Conservation (phyloP, 257 asterid species). For the Nicotiana noctiflora region DNA sequence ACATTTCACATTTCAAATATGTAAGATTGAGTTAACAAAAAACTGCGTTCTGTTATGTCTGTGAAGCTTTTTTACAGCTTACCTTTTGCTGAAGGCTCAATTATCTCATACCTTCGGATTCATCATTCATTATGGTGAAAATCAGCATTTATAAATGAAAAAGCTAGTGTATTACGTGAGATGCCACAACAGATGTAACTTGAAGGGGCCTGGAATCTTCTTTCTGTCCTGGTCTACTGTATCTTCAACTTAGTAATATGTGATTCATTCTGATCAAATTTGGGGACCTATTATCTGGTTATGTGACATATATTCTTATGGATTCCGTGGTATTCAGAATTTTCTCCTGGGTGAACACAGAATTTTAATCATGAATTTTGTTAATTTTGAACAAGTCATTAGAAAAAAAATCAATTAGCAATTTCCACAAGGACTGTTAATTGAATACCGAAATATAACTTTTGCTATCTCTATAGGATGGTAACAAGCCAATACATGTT, state of each 20-base stretch:
- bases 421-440: background rate
- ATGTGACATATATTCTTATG: background rate
- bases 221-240: conserved; percentile 3
- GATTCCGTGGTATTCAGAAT: background rate
- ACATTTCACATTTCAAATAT: no score
- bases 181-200: background rate
- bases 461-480: conserved; percentile 51
- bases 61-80: background rate
- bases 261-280: background rate
- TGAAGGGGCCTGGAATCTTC: background rate
- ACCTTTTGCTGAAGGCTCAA: background rate
- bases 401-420: background rate
- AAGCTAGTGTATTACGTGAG: background rate
- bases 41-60: background rate
- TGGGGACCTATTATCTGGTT: background rate
- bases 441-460: background rate
- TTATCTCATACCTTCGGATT: background rate
- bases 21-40: no score
- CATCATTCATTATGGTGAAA: background rate
- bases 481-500: conserved; percentile 67
- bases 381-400: background rate
- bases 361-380: background rate
- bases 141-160: background rate
- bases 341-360: background rate
- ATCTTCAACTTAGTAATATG: background rate